These are phyloP conservation scores for Ascobolus immersus DNA, from an alignment of 495 filamentous ascomycete species.

Conservation along the genomic window DNA sequence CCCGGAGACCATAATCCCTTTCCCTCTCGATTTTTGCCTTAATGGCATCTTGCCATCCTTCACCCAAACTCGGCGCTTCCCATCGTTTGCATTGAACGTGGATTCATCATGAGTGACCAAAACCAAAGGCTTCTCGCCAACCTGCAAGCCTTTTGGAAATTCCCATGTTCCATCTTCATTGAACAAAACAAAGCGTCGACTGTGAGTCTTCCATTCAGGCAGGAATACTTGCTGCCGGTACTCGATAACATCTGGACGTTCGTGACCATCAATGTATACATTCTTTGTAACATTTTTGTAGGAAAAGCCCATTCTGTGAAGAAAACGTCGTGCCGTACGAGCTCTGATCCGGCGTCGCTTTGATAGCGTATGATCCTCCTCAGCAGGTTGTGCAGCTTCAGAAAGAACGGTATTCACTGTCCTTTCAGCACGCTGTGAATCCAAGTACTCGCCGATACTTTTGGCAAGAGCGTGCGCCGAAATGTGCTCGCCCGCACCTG, in stretches of 20 bases:
- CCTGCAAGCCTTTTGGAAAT: too few species aligned
- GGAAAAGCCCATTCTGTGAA: constrained; percentile 4
- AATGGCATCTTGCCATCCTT: constrained; percentile 3
- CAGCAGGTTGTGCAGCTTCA: too few species aligned
- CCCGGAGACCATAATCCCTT: constrained; percentile 4
- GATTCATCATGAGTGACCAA: constrained; percentile 5
- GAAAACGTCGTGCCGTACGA: not conserved
- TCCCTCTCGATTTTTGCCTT: not conserved
- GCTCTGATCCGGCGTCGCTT: too few species aligned
- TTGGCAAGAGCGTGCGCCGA: too few species aligned
- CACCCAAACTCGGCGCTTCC: constrained; percentile 3
- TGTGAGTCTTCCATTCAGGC: not conserved
- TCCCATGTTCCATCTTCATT: not conserved
- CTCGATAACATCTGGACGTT: not conserved
- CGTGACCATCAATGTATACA: constrained; percentile 6
- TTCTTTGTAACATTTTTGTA: constrained; percentile 1
- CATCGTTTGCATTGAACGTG: constrained; percentile 5
- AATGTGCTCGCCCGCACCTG: too few species aligned
- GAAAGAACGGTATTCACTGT: too few species aligned
- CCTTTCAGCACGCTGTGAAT: too few species aligned
- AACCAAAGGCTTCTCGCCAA: not conserved
- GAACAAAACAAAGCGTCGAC: too few species aligned
- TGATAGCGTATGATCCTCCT: too few species aligned
- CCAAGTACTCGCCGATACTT: too few species aligned
- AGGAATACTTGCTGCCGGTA: constrained; percentile 2